Evolutionary conservation across 257 asterid genomes (phyloP).

Genomic region (Lavandula angustifolia): DNA sequence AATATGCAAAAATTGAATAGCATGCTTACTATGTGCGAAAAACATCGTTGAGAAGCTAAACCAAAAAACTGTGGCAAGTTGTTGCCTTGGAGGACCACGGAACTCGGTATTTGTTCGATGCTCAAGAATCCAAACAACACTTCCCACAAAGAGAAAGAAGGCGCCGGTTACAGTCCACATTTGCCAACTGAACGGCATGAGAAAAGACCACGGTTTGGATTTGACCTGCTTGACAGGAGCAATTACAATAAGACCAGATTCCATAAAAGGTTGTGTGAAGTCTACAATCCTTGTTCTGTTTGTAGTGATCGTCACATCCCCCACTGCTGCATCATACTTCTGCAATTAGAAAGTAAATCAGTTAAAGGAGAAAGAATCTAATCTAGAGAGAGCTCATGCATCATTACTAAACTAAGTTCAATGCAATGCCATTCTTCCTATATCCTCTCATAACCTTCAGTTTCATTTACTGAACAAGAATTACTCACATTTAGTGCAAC

Average conservation of each 20-base stretch:
- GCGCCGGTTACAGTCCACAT: constrained; percentile 68
- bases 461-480: too few species aligned
- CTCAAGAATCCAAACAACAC: constrained; percentile 76
- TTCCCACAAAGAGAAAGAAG: constrained; percentile 58
- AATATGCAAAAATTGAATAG: neutral
- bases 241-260: constrained; percentile 78
- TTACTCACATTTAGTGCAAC: too few species aligned
- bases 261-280: constrained; percentile 80
- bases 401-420: too few species aligned
- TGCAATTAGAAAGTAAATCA: constrained; percentile 25
- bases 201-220: constrained; percentile 70
- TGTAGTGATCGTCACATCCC: constrained; percentile 73
- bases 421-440: too few species aligned
- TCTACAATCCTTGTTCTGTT: constrained; percentile 69
- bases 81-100: constrained; percentile 79
- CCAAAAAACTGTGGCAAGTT: constrained; percentile 70
- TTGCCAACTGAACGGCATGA: constrained; percentile 65
- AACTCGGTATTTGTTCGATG: constrained; percentile 74
- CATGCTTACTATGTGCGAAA: constrained; percentile 65
- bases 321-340: constrained; percentile 79
- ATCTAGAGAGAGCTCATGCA: too few species aligned
- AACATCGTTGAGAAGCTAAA: constrained; percentile 87
- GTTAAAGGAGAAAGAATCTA: too few species aligned
- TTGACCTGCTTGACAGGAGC: constrained; percentile 49
- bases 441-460: too few species aligned